A percentile compares a stretch with the other conserved stretches of the same genome.
phyloP scores from a whole-genome alignment of 192 early-diverging fungal genomes.

The Radiomyces spectabilis region DNA sequence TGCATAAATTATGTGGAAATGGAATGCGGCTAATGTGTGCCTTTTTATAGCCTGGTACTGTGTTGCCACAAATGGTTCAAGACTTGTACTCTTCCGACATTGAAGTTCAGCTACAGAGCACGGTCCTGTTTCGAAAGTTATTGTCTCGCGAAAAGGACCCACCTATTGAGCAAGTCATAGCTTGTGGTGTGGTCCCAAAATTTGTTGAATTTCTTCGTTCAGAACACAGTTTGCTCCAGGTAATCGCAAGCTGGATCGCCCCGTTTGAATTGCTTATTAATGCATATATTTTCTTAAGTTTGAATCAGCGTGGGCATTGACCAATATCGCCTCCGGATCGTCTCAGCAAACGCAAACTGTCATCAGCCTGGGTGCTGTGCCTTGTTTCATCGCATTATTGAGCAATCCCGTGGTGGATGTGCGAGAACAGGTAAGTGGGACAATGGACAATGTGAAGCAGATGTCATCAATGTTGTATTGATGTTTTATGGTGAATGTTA shows the following conservation, averaged over 20 bases:
- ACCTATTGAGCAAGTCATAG: constrained; percentile 95
- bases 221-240: constrained; percentile 78
- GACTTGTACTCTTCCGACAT: constrained; percentile 72
- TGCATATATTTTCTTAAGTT: constrained; percentile 51
- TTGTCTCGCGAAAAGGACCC: constrained; percentile 93
- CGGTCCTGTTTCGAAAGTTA: constrained; percentile 88
- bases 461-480: neutral
- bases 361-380: constrained; percentile 88
- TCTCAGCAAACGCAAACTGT: constrained; percentile 91
- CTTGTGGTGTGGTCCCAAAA: constrained; percentile 83
- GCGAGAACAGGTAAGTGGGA: constrained; percentile 81
- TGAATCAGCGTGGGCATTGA: constrained; percentile 98
- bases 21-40: too few relatives aligned
- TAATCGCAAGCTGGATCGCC: too few relatives aligned
- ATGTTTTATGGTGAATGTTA: neutral
- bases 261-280: neutral
- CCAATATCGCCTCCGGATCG: constrained; percentile 97
- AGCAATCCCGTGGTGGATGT: constrained; percentile 80
- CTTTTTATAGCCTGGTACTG: too few relatives aligned
- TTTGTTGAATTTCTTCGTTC: constrained; percentile 94
- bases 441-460: neutral
- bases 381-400: constrained; percentile 85
- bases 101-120: constrained; percentile 74
- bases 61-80: constrained; percentile 71
- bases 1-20: too few relatives aligned